Percentiles rank a stretch among this genome's conserved stretches.
phyloP scores from a whole-genome alignment of 352 stramenopile genomes.

The Saprolegnia parasitica region DNA sequence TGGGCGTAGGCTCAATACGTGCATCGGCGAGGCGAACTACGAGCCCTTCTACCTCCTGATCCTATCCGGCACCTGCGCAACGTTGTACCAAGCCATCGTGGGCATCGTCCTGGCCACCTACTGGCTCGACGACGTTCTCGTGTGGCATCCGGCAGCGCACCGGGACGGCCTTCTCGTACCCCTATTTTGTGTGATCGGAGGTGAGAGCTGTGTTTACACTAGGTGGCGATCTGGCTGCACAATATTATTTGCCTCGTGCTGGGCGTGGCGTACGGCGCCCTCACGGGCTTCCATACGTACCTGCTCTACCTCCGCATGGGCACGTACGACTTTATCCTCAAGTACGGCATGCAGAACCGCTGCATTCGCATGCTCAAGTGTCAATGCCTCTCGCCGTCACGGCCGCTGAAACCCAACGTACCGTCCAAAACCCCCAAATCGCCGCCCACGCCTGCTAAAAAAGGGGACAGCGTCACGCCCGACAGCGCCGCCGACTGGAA shows the following conservation, averaged over 20 bases:
- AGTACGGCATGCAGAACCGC: conserved; percentile 64
- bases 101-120: conserved; percentile 72
- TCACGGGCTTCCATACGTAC: conserved; percentile 76
- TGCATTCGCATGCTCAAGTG: conserved; percentile 58
- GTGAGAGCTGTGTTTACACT: conserved; percentile 27
- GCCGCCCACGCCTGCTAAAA: not conserved
- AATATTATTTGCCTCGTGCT: conserved; percentile 58
- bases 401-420: not conserved
- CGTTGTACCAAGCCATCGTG: conserved; percentile 52
- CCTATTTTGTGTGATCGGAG: too few relatives aligned
- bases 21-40: conserved; percentile 80
- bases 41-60: conserved; percentile 79
- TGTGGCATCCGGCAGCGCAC: conserved; percentile 36
- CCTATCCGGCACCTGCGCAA: conserved; percentile 7
- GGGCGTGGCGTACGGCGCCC: conserved; percentile 59
- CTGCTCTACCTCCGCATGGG: conserved; percentile 59
- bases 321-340: conserved; percentile 83
- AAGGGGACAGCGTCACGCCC: not conserved
- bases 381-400: not conserved
- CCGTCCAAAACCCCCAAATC: conserved; percentile 18
- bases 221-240: conserved; percentile 67
- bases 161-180: conserved; percentile 36
- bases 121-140: conserved; percentile 52
- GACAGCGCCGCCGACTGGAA: not conserved
- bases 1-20: conserved; percentile 66